Base-by-base conservation (phyloP, 139 green algal species). In the Dunaliella primolecta region DNA sequence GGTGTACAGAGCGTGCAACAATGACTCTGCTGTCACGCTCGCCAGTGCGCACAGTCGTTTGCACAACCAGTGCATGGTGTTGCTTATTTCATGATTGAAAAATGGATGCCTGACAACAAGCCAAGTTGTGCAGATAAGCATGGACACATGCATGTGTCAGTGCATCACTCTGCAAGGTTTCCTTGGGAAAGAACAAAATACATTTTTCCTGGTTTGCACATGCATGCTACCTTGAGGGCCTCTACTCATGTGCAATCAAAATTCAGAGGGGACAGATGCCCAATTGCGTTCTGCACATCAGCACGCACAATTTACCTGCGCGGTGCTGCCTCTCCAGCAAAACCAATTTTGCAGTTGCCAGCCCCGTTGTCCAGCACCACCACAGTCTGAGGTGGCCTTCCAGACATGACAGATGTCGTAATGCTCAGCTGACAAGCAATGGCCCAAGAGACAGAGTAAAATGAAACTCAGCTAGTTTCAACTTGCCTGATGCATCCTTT, bases 291-390 rank as follows among this genome's bases (percentile, higher is more conserved):
- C 27, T 37, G 46, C 21, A 30, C 38, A 56, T 35, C 78, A 11
- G 29, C 37, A 27, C 1, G 32, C 25, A 31, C 75, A 34, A 31
- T 87, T 34, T 81, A 94, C 92, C 84, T 87, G 1, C 84, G 72
- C 0, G 92, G 91, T 0, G 89, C 76, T 0, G 75, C 15, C 31
- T 95, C 85, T 2, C 87, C 89, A 21, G 89, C 91, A 38, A 96
- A 87, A 15, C 94, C 95, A 2, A 93, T 64, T 86, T 96, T 96
- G 55, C 92, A 87, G 72, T 86, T 93, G 72, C 90, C 92, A 3
- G 89, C 95, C 3, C 95, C 95, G 83, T 93, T 95, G 86, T 98
- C 95, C 23, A 98, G n/a, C 64, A 96, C 93, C 0, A 96, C 84
- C 30, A 94, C 64, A 7, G 86, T 3, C 78, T 83, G 35, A 15